These are phyloP conservation scores for Eucalyptus polyanthemos DNA, from an alignment of 345 rosid genomes.

Conservation along the genomic window DNA sequence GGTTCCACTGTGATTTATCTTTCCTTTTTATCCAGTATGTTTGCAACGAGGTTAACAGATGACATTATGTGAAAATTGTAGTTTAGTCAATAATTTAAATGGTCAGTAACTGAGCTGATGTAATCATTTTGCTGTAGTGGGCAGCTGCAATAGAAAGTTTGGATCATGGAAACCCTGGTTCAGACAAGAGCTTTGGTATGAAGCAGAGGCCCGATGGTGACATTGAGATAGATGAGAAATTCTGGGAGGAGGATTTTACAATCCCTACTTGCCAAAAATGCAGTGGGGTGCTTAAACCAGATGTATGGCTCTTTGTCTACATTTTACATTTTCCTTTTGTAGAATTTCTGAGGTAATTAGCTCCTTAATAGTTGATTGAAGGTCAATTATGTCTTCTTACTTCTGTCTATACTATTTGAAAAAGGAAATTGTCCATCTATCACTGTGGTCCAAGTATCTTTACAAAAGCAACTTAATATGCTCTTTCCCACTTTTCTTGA, in stretches of 20 bases:
- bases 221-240: constrained; percentile 90
- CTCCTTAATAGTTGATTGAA: neutral
- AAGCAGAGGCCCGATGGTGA: constrained; percentile 96
- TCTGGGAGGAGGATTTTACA: constrained; percentile 83
- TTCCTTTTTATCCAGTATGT: neutral
- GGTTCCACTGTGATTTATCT: neutral
- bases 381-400: neutral
- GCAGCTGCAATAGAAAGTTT: constrained; percentile 84
- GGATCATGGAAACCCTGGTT: constrained; percentile 61
- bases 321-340: neutral
- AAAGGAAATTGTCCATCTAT: neutral
- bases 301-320: constrained; percentile 29
- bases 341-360: neutral
- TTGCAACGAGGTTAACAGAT: neutral
- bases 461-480: neutral
- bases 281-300: constrained; percentile 75
- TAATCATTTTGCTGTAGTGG: constrained; percentile 37
- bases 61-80: neutral
- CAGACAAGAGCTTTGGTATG: constrained; percentile 95
- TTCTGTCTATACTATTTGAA: neutral
- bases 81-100: neutral
- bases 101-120: neutral
- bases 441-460: neutral
- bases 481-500: neutral
- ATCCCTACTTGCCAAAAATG: constrained; percentile 80